Conservation (phyloP, 495 filamentous ascomycete species). For the Neohortaea acidophila region DNA sequence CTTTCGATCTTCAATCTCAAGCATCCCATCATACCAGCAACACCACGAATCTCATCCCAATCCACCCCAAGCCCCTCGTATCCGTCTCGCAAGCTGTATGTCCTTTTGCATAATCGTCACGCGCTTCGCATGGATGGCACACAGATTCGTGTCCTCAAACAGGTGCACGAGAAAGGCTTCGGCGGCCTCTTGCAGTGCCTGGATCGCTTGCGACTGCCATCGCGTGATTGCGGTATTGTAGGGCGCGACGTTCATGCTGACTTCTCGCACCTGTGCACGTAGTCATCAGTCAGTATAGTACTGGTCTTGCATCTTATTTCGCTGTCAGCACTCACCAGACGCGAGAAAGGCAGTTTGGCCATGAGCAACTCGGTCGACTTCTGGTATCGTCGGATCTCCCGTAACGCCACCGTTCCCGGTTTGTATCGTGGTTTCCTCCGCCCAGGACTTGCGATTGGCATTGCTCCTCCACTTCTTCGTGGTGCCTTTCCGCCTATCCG, state of each 20-base stretch:
- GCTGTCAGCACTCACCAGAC: conserved; percentile 64
- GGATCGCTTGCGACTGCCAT: conserved; percentile 86
- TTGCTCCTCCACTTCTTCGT: conserved; percentile 45
- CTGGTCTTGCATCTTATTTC: no score
- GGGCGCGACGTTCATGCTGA: conserved; percentile 41
- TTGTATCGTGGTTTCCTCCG: conserved; percentile 54
- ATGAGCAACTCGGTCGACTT: conserved; percentile 66
- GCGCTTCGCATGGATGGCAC: conserved; percentile 87
- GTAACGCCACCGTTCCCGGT: conserved; percentile 70
- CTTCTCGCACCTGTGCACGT: conserved; percentile 58
- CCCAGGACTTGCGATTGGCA: conserved; percentile 32
- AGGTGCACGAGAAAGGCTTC: conserved; percentile 89
- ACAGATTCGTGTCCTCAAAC: conserved; percentile 91
- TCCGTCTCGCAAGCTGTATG: conserved; percentile 75
- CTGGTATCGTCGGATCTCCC: conserved; percentile 78
- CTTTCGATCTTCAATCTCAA: no score
- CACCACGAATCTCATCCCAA: conserved; percentile 31
- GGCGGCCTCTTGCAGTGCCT: conserved; percentile 77
- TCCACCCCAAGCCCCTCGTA: conserved; percentile 56
- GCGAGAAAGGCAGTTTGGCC: conserved; percentile 68
- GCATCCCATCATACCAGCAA: no score
- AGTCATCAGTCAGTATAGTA: neutral
- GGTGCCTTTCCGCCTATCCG: conserved; percentile 11
- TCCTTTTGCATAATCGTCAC: conserved; percentile 98
- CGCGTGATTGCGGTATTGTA: conserved; percentile 43